These are phyloP conservation scores for Phytopythium ostracodes DNA, from an alignment of 352 stramenopile genomes.

Conservation along the genomic window DNA sequence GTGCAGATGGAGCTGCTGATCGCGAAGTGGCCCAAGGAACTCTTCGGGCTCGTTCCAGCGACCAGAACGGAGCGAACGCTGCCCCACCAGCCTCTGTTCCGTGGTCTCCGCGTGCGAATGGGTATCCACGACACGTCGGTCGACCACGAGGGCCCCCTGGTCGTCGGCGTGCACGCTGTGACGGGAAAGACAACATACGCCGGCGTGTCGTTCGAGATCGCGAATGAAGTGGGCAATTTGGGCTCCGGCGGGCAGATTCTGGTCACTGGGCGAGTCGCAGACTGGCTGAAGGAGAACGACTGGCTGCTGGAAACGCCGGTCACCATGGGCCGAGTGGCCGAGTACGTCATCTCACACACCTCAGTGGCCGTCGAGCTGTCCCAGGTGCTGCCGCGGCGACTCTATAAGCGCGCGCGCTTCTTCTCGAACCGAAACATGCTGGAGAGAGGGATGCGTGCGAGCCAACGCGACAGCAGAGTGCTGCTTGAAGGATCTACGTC, in stretches of 20 bases:
- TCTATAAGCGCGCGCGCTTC: constrained; percentile 23
- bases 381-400: constrained; percentile 25
- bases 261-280: constrained; percentile 41
- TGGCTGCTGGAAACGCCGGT: constrained; percentile 19
- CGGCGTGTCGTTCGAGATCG: constrained; percentile 47
- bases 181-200: constrained; percentile 62
- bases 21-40: constrained; percentile 48
- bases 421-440: constrained; percentile 11
- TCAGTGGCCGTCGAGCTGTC: constrained; percentile 24
- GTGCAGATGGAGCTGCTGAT: constrained; percentile 51
- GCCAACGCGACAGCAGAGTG: not conserved
- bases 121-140: constrained; percentile 45
- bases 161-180: constrained; percentile 44
- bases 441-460: not conserved
- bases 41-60: constrained; percentile 22
- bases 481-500: not conserved
- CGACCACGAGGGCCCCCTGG: constrained; percentile 39
- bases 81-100: constrained; percentile 42
- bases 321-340: constrained; percentile 26
- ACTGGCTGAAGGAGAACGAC: constrained; percentile 40
- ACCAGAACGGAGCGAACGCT: constrained; percentile 27
- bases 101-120: constrained; percentile 51
- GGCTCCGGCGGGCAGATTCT: constrained; percentile 54
- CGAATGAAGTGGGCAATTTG: constrained; percentile 48
- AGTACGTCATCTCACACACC: constrained; percentile 25